A percentile compares a stretch with the other conserved stretches of the same genome.
Conservation (phyloP, 1,284 basidiomycete genomes). For the Polyporus tsugae region DNA sequence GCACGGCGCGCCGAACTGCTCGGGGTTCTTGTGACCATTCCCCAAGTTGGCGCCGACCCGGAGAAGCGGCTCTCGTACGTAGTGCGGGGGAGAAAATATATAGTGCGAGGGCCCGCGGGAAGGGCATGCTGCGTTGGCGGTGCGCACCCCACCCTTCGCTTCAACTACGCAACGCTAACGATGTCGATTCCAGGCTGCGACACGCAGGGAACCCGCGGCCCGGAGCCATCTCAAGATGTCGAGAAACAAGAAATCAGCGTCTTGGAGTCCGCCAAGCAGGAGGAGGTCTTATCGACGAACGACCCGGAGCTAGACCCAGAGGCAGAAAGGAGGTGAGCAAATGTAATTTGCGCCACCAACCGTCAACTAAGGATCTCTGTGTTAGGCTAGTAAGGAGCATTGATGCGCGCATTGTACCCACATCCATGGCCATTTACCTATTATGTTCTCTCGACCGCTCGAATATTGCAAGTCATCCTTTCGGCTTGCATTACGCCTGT, state of each 20-base stretch:
- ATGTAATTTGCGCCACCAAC: background rate
- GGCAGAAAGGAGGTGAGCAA: conserved; percentile 16
- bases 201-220: background rate
- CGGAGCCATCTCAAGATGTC: background rate
- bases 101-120: background rate
- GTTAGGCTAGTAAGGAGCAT: conserved; percentile 38
- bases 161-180: background rate
- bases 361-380: background rate
- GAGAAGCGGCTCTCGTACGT: background rate
- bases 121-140: background rate
- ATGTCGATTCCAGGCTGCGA: background rate
- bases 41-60: too few species aligned
- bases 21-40: background rate
- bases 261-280: background rate
- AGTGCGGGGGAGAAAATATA: conserved; percentile 3
- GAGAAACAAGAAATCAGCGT: conserved; percentile 7
- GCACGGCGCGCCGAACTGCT: background rate
- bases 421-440: conserved; percentile 47
- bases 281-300: background rate
- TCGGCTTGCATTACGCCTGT: background rate
- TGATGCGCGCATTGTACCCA: conserved; percentile 39
- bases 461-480: conserved; percentile 42
- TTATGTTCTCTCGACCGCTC: conserved; percentile 49
- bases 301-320: background rate
- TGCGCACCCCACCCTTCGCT: background rate